Conservation (phyloP, 2,329 filamentous ascomycete genomes). For the Neofusicoccum parvum region DNA sequence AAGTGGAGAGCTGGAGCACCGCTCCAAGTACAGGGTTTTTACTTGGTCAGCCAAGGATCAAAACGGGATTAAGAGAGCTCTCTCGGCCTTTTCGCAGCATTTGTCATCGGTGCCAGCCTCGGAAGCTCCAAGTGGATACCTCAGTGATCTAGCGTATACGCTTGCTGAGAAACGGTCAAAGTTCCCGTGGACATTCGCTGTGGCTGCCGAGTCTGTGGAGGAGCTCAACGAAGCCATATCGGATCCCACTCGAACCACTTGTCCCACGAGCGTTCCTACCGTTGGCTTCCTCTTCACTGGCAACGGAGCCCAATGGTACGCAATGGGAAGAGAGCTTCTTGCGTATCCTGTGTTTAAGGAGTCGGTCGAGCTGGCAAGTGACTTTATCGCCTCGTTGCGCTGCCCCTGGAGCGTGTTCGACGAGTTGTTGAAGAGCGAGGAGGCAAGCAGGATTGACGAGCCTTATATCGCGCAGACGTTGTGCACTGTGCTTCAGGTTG, state of each 20-base stretch:
- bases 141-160: conserved; percentile 15
- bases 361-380: conserved; percentile 5
- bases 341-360: conserved; percentile 21
- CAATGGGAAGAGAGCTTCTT: conserved; percentile 24
- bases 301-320: conserved; percentile 37
- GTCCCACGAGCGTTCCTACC: not conserved
- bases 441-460: conserved; percentile 25
- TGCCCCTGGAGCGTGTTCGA: conserved; percentile 32
- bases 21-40: conserved; percentile 20
- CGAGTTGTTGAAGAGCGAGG: conserved; percentile 25
- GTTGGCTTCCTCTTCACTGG: conserved; percentile 42
- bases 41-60: conserved; percentile 23
- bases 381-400: conserved; percentile 19
- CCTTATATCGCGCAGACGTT: conserved; percentile 30
- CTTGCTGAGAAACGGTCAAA: not conserved
- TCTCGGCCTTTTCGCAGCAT: not conserved
- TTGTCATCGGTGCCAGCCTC: not conserved
- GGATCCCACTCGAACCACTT: conserved; percentile 27
- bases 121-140: conserved; percentile 16
- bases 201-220: not conserved
- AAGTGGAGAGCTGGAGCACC: not conserved
- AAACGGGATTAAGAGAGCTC: conserved; percentile 9
- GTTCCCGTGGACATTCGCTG: not conserved
- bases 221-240: not conserved
- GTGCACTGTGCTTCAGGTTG: conserved; percentile 33